A percentile compares a stretch with the other conserved stretches of the same genome.
phyloP scores from a whole-genome alignment of 2,329 filamentous ascomycete genomes.

The Penicillium crustosum region DNA sequence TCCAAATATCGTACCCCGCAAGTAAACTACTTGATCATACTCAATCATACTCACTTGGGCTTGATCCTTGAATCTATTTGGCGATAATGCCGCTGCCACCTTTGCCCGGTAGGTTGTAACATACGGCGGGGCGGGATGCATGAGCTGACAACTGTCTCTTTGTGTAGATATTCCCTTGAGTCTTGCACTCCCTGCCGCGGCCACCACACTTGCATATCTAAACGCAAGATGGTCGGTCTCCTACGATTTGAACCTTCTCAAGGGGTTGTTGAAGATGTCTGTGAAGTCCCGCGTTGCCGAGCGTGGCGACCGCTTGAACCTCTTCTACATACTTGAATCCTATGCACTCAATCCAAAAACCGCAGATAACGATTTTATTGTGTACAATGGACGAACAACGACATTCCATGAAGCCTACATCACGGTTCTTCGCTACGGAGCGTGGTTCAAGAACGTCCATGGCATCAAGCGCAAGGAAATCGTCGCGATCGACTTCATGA shows the following conservation, averaged over 20 bases:
- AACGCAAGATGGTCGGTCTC: conserved; percentile 68
- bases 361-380: conserved; percentile 56
- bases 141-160: conserved; percentile 7
- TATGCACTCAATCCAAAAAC: conserved; percentile 59
- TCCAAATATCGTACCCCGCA: background rate
- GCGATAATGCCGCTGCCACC: conserved; percentile 2
- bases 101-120: conserved; percentile 1
- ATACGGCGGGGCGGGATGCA: background rate
- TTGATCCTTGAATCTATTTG: background rate
- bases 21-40: background rate
- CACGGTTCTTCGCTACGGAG: conserved; percentile 67
- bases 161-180: conserved; percentile 38
- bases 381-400: conserved; percentile 67
- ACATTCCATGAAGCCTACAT: conserved; percentile 77
- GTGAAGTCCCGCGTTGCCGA: conserved; percentile 51
- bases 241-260: conserved; percentile 65
- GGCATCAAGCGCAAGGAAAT: conserved; percentile 69
- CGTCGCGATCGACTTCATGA: conserved; percentile 78
- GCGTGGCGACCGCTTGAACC: conserved; percentile 61
- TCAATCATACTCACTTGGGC: background rate
- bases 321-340: conserved; percentile 74
- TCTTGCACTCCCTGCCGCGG: conserved; percentile 59
- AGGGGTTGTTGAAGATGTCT: conserved; percentile 51
- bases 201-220: conserved; percentile 71
- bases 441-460: conserved; percentile 67